These are phyloP conservation scores for Yarrowia sp. DNA, from an alignment of 805 yeast species.

Conservation along the genomic window DNA sequence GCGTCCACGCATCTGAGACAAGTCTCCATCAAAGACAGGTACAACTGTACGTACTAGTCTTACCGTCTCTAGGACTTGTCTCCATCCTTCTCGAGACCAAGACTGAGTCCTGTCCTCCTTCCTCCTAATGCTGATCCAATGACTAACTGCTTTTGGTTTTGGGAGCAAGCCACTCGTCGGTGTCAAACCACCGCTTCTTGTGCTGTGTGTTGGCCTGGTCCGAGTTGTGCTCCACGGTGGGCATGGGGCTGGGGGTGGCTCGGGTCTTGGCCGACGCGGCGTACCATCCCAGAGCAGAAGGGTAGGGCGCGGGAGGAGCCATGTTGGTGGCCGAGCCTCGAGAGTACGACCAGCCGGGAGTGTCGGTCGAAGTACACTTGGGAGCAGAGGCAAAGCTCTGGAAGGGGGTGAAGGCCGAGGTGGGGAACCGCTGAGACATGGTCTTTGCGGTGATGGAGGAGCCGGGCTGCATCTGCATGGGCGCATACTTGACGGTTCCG, in stretches of 20 bases:
- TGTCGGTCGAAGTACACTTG: conserved; percentile 56
- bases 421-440: conserved; percentile 57
- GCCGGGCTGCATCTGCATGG: conserved; percentile 90
- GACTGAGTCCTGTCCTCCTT: background rate
- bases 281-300: conserved; percentile 30
- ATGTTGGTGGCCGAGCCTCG: conserved; percentile 59
- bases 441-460: conserved; percentile 52
- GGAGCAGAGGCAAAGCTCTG: conserved; percentile 48
- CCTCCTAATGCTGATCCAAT: background rate
- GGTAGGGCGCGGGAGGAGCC: conserved; percentile 50
- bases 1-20: background rate
- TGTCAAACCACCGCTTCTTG: conserved; percentile 21
- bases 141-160: conserved; percentile 2
- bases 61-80: background rate
- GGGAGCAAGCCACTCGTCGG: conserved; percentile 21
- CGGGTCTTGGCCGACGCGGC: conserved; percentile 28
- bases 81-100: background rate
- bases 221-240: conserved; percentile 2
- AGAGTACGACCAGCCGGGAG: conserved; percentile 82
- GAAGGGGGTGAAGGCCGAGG: conserved; percentile 65
- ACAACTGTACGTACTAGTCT: too few relatives aligned
- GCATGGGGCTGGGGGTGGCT: conserved; percentile 18
- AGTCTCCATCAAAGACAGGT: too few relatives aligned
- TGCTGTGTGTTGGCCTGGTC: conserved; percentile 18
- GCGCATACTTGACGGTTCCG: conserved; percentile 76